Evolutionary conservation across 2,329 filamentous ascomycete species (phyloP), one percentile per base, ranked within the genome.

Genomic region (Xylaria sp.): DNA sequence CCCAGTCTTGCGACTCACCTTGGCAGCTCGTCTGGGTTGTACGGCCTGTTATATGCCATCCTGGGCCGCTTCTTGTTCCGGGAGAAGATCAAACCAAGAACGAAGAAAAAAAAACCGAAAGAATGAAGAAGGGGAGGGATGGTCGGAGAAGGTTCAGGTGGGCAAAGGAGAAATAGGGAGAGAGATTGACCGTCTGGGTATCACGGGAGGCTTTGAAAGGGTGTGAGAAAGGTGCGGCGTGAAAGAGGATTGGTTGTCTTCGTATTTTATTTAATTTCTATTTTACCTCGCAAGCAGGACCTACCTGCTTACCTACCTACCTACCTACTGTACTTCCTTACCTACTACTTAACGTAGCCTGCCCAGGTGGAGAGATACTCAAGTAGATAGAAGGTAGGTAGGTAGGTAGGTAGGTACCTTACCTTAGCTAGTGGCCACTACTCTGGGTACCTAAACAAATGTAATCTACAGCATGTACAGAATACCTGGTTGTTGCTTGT

Each of bases 31-130:
- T 99, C 94, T 35, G 94, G 94, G 78, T 99, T 96, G 82, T 93
- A 95, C 59, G 90, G 87, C 77, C 88, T 89, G 80, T 96, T 96
- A 84, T 98, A 98, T 60, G 94, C 94, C 94, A 98, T 98, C 64
- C 75, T 78, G 68, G 61, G 7, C 47, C 53, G 61, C 54, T 49
- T 21, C 49, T 57, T 40, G 52, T n/a, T 21, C 28, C 53, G 21
- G 15, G 2, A 43, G 17, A 14, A 46, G 54, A 45, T 21, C 17
- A 23, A 47, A 40, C 17, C 6, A 4, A 6, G 21, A 43, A 57
- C 11, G 35, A 33, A 42, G 37, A 23, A 11, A 25, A 2, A 15
- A 11, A 46, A 40, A 52, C 33, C 9, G 17, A 49, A n/a, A 15
- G n/a, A n/a, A n/a, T n/a, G n/a, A 15, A 28, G 4, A n/a, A 46